These are phyloP conservation scores for Gossypium lobatum DNA, from an alignment of 441 rosid species.

Conservation along the genomic window DNA sequence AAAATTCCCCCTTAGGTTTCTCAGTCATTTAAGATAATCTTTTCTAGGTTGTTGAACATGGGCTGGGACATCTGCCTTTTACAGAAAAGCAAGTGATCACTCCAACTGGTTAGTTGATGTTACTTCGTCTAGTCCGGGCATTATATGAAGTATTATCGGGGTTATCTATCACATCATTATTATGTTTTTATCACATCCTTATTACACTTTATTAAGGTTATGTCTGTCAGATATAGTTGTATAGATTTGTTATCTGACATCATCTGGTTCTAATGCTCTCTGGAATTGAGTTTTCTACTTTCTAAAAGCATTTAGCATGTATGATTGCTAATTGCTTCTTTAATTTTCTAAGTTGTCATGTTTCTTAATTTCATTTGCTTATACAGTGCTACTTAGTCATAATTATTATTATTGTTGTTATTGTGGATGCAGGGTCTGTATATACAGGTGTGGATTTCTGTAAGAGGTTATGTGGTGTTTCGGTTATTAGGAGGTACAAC, in stretches of 20 bases:
- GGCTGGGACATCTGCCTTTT: constrained; percentile 94
- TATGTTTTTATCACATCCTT: neutral
- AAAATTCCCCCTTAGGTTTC: neutral
- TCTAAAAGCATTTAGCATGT: neutral
- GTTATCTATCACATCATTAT: neutral
- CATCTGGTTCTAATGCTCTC: neutral
- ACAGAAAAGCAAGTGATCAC: constrained; percentile 93
- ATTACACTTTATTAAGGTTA: neutral
- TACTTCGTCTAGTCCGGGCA: neutral
- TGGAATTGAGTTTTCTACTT: constrained; percentile 1
- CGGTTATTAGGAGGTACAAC: constrained; percentile 83
- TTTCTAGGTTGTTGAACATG: constrained; percentile 93
- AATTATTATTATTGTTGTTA: neutral
- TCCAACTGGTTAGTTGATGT: constrained; percentile 73
- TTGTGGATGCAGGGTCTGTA: constrained; percentile 60
- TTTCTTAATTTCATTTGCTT: constrained; percentile 2
- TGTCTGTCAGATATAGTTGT: neutral
- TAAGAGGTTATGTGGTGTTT: constrained; percentile 92
- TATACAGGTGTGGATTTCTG: constrained; percentile 97
- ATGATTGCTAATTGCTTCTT: neutral
- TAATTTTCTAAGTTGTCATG: neutral
- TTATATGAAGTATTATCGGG: neutral
- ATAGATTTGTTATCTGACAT: neutral
- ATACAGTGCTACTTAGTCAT: neutral
- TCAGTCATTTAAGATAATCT: constrained; percentile 6